These are phyloP conservation scores for Fusarium sp. DNA, from an alignment of 2,329 filamentous ascomycete genomes.

Conservation along the genomic window DNA sequence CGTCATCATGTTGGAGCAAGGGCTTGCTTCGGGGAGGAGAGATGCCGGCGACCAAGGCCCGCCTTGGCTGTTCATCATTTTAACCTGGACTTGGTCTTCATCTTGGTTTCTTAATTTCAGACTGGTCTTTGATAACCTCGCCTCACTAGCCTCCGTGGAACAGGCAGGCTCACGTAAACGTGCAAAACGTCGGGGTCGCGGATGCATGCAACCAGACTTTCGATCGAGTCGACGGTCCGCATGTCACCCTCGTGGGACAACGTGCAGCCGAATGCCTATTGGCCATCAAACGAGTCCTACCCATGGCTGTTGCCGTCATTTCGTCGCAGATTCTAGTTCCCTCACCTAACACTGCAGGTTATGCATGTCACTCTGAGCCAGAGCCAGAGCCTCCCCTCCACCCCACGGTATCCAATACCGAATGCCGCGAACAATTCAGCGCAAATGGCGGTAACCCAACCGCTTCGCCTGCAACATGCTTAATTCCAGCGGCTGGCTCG, in stretches of 20 bases:
- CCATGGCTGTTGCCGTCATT: conserved; percentile 23
- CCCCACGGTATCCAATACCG: not conserved
- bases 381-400: conserved; percentile 10
- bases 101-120: conserved; percentile 10
- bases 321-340: conserved; percentile 6
- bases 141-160: conserved; percentile 9
- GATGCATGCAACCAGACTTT: conserved; percentile 34
- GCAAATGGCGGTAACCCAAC: conserved; percentile 9
- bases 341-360: conserved; percentile 7
- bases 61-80: conserved; percentile 3
- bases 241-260: conserved; percentile 13
- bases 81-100: not conserved
- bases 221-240: conserved; percentile 13
- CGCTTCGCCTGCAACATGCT: not conserved
- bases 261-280: conserved; percentile 4
- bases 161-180: not conserved
- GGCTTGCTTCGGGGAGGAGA: conserved; percentile 18
- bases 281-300: conserved; percentile 8
- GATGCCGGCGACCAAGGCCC: conserved; percentile 19
- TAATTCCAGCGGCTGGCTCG: not conserved
- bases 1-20: not conserved
- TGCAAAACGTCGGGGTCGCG: conserved; percentile 16
- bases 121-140: conserved; percentile 4
- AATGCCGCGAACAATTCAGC: not conserved
- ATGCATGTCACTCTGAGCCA: conserved; percentile 32